These are phyloP conservation scores for Aspergillus ellipticus DNA, from an alignment of 495 filamentous ascomycete species.

Conservation along the genomic window DNA sequence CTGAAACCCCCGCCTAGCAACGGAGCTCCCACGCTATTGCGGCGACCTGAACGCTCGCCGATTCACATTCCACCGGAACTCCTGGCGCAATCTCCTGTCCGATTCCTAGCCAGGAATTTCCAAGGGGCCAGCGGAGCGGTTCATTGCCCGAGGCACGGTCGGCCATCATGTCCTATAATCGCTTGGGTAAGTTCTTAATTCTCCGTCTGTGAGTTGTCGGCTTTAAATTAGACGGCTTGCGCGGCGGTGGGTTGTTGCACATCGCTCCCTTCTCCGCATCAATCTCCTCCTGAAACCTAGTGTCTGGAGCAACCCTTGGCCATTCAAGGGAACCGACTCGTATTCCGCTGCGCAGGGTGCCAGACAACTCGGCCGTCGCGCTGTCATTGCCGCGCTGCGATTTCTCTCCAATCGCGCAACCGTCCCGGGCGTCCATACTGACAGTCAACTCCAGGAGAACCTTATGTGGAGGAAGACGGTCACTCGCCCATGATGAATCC, in stretches of 20 bases:
- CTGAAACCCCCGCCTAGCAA: conserved; percentile 34
- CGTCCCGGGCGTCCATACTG: conserved; percentile 7
- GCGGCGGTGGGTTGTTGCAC: conserved; percentile 15
- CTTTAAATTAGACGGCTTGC: conserved; percentile 4
- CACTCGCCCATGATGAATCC: conserved; percentile 51
- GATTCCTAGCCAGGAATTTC: conserved; percentile 16
- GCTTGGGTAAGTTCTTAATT: conserved; percentile 56
- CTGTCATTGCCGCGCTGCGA: background rate
- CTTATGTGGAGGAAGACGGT: conserved; percentile 59
- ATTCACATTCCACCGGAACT: conserved; percentile 28
- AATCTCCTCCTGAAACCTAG: conserved; percentile 23
- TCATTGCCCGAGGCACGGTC: conserved; percentile 18
- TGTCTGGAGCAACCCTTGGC: conserved; percentile 7
- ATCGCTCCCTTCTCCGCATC: conserved; percentile 20
- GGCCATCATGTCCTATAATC: conserved; percentile 59
- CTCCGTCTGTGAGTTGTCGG: conserved; percentile 11
- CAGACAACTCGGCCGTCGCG: background rate
- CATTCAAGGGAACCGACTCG: background rate
- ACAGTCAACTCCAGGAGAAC: conserved; percentile 28
- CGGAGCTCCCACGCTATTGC: conserved; percentile 16
- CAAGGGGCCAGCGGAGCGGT: conserved; percentile 24
- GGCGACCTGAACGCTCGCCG: conserved; percentile 17
- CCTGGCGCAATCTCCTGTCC: conserved; percentile 34
- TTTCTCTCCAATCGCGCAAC: background rate
- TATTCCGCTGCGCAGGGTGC: background rate